phyloP scores from a whole-genome alignment of 208 protist genomes.

The Acanthamoeba triangularis region DNA sequence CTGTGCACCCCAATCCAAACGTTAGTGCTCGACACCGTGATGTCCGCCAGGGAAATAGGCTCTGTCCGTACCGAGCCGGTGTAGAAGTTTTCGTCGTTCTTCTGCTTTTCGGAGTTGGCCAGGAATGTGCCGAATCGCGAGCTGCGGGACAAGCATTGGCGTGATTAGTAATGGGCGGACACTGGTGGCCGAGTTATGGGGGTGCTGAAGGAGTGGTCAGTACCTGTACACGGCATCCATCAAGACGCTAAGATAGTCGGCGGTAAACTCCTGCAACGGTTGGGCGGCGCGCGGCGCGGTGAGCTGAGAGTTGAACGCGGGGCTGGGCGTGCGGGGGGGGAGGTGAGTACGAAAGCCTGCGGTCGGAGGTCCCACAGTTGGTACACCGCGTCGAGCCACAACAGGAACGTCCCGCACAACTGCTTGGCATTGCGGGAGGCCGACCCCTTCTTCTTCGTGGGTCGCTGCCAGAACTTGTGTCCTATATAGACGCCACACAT shows the following conservation, averaged over 20 bases:
- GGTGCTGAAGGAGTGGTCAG: not conserved
- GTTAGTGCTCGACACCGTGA: not conserved
- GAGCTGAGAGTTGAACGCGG: not conserved
- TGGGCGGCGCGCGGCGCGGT: not conserved
- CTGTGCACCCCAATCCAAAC: not conserved
- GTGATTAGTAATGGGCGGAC: not conserved
- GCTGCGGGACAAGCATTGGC: not conserved
- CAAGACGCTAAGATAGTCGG: constrained; percentile 15
- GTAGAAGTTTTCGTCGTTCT: constrained; percentile 30
- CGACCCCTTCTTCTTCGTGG: constrained; percentile 29
- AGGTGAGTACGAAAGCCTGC: not conserved
- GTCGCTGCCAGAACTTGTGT: constrained; percentile 22
- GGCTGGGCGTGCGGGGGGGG: not conserved
- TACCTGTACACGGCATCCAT: constrained; percentile 49
- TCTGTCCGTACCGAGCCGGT: not conserved
- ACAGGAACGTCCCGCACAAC: not conserved
- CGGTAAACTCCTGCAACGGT: constrained; percentile 6
- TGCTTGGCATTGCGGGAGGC: not conserved
- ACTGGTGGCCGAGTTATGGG: not conserved
- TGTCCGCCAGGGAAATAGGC: not conserved
- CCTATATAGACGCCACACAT: not conserved
- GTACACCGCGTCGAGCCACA: constrained; percentile 16
- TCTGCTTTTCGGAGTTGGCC: not conserved
- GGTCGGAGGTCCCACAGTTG: constrained; percentile 13
- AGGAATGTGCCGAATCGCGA: constrained; percentile 34